These are phyloP conservation scores for Albatrellus ellisii DNA, from an alignment of 768 basidiomycete genomes.

Conservation along the genomic window DNA sequence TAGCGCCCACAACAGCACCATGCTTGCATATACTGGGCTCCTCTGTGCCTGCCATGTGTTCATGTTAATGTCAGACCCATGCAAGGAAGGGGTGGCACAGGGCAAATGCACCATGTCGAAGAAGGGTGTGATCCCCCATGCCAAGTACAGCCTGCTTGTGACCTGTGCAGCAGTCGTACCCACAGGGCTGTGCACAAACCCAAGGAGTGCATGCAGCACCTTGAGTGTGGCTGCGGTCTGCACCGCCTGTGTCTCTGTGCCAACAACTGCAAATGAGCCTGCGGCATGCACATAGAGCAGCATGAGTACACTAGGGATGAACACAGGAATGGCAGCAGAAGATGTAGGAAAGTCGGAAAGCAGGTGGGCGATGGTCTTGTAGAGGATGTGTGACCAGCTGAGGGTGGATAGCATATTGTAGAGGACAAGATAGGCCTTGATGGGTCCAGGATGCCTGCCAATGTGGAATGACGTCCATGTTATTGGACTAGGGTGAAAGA, in stretches of 20 bases:
- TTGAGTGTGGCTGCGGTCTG: conserved; percentile 82
- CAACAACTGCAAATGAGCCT: conserved; percentile 51
- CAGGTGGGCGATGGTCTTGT: conserved; percentile 9
- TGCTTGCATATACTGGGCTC: conserved; percentile 75
- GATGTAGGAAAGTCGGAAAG: no score
- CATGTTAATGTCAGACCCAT: not conserved
- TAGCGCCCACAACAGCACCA: conserved; percentile 87
- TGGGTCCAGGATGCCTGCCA: not conserved
- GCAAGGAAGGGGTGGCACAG: conserved; percentile 15
- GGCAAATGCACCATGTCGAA: conserved; percentile 44
- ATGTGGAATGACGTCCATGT: no score
- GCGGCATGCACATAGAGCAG: conserved; percentile 36
- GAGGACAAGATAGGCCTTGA: conserved; percentile 13
- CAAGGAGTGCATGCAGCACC: conserved; percentile 64
- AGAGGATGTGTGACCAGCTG: conserved; percentile 10
- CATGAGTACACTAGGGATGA: conserved; percentile 25
- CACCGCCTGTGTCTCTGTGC: conserved; percentile 49
- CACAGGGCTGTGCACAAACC: conserved; percentile 70
- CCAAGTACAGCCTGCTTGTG: conserved; percentile 62
- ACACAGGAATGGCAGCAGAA: conserved; percentile 20
- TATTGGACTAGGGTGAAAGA: no score
- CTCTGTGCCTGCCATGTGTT: conserved; percentile 36
- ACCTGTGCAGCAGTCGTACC: conserved; percentile 72
- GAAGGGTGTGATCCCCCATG: conserved; percentile 71
- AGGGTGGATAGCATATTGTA: conserved; percentile 12